These are phyloP conservation scores for Xylaria sp. DNA, from an alignment of 2,329 filamentous ascomycete species.

Conservation along the genomic window DNA sequence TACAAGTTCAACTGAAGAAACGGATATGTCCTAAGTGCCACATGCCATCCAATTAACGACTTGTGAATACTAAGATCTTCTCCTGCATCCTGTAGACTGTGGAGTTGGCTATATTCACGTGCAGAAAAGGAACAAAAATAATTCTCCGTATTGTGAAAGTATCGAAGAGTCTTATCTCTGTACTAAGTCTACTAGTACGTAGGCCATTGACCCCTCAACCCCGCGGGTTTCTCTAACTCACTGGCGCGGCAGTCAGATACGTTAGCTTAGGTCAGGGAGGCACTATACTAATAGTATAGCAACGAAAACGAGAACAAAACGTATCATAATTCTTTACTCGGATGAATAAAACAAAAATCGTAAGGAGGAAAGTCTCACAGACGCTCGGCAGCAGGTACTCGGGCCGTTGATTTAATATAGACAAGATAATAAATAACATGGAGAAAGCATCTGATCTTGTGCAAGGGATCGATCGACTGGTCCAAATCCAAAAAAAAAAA, in stretches of 20 bases:
- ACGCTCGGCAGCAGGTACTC: not conserved
- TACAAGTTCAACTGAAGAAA: constrained; percentile 12
- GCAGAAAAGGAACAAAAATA: not conserved
- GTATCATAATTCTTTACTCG: too few relatives aligned
- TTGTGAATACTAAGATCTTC: not conserved
- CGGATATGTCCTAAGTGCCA: constrained; percentile 14
- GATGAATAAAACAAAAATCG: too few relatives aligned
- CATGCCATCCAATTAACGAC: constrained; percentile 1
- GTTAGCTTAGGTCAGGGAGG: not conserved
- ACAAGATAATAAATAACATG: constrained; percentile 26
- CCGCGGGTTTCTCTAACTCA: constrained; percentile 29
- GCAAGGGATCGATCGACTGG: not conserved
- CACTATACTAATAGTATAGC: not conserved
- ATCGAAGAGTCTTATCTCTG: not conserved
- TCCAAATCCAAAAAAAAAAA: constrained; percentile 3
- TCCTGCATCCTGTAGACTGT: not conserved
- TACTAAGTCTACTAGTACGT: not conserved
- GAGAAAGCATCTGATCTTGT: not conserved
- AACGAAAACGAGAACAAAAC: not conserved
- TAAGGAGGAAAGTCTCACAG: too few relatives aligned
- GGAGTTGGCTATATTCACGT: constrained; percentile 6
- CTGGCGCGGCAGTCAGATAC: not conserved
- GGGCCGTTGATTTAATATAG: constrained; percentile 22
- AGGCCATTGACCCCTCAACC: constrained; percentile 19
- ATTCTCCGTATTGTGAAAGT: not conserved